Conservation (phyloP, 257 asterid genomes). For the Penstemon davidsonii region DNA sequence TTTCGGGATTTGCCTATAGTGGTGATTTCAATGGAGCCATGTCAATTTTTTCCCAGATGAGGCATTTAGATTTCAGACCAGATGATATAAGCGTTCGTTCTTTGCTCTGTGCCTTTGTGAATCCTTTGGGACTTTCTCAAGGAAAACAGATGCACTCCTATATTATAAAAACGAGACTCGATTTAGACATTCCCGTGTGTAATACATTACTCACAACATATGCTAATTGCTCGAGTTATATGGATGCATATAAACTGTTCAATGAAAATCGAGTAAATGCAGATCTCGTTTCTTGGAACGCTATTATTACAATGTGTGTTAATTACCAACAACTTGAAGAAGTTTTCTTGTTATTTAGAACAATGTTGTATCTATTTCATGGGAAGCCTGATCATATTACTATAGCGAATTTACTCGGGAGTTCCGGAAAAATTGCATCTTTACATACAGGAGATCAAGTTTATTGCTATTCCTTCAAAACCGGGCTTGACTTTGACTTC, state of each 20-base stretch:
- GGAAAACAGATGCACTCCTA: conserved; percentile 72
- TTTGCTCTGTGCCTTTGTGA: conserved; percentile 60
- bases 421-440: conserved; percentile 57
- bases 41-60: conserved; percentile 56
- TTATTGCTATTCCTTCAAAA: conserved; percentile 42
- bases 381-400: conserved; percentile 57
- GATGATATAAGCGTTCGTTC: conserved; percentile 66
- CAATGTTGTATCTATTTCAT: conserved; percentile 42
- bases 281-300: conserved; percentile 83
- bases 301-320: conserved; percentile 54
- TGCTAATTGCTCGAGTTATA: conserved; percentile 53
- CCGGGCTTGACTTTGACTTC: conserved; percentile 46
- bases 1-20: conserved; percentile 58
- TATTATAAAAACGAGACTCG: conserved; percentile 48
- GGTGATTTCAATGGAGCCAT: conserved; percentile 59
- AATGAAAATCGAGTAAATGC: conserved; percentile 40
- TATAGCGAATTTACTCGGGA: conserved; percentile 48
- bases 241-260: conserved; percentile 51
- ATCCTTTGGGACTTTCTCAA: conserved; percentile 39
- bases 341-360: conserved; percentile 52
- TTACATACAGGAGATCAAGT: conserved; percentile 59
- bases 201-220: conserved; percentile 70
- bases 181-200: conserved; percentile 51
- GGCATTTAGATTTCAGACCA: conserved; percentile 45
- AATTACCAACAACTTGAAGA: conserved; percentile 45